Evolutionary conservation across 2,329 filamentous ascomycete species (phyloP).

Genomic region (Botrytis fabae): DNA sequence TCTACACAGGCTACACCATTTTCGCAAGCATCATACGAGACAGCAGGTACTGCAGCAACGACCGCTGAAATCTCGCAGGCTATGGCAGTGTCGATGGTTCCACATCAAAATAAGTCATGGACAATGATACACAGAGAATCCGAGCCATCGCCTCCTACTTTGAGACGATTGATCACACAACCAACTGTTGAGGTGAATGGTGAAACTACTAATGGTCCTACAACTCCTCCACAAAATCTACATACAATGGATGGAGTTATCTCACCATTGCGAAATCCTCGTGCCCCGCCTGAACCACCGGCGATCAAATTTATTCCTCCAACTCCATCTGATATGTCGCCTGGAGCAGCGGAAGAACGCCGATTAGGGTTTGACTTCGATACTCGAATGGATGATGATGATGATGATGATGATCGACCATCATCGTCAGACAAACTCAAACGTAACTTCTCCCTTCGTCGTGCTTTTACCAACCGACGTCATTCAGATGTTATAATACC

Average conservation of each 20-base stretch:
- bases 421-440: constrained; percentile 44
- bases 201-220: constrained; percentile 45
- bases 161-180: constrained; percentile 23
- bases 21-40: constrained; percentile 59
- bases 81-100: constrained; percentile 60
- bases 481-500: constrained; percentile 52
- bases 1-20: constrained; percentile 62
- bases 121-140: constrained; percentile 16
- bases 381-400: constrained; percentile 7
- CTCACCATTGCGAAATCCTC: constrained; percentile 62
- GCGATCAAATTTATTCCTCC: constrained; percentile 62
- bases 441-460: constrained; percentile 52
- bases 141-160: constrained; percentile 14
- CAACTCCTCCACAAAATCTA: constrained; percentile 53
- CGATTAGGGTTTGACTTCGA: constrained; percentile 52
- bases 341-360: constrained; percentile 52
- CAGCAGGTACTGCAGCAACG: constrained; percentile 54
- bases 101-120: constrained; percentile 62
- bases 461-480: constrained; percentile 53
- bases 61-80: constrained; percentile 63
- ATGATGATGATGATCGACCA: constrained; percentile 42
- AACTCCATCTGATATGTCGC: constrained; percentile 60
- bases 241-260: constrained; percentile 56
- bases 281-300: constrained; percentile 58
- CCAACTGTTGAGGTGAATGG: constrained; percentile 38